Base-by-base conservation (phyloP, 768 basidiomycete genomes). In the Leccinum uliginosum region DNA sequence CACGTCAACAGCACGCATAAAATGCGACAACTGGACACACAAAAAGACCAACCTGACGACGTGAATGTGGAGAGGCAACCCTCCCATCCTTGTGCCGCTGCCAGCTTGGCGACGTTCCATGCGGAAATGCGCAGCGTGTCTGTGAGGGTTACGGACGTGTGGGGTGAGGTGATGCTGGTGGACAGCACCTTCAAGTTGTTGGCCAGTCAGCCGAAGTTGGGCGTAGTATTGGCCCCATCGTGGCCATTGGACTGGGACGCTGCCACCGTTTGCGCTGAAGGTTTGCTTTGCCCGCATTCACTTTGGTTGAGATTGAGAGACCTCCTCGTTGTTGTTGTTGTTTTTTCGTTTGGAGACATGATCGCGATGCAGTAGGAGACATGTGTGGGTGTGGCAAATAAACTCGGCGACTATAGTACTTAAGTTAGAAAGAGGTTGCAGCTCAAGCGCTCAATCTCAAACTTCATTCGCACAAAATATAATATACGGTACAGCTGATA, bases 61-160 rank as follows among this genome's bases (percentile, higher is more conserved):
- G 27, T 27, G 27, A 27, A 27, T 27, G 8, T 27, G 27, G 27
- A 27, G 27, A 27, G 27, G 27, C 27, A 27, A 27, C 27, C 27
- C 56, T 86, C 91, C 81, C 93, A 93, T 73, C 87, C 92, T 62
- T 84, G 80, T 55, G 85, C 82, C 1, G 89, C 81, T 34, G 84
- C 83, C 51, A 90, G 73, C 4, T 92, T 86, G 59, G 86, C 89
- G 6, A 94, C 81, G 67, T 93, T 93, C 90, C 90, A 93, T 6
- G 86, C 71, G 15, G 81, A 80, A 26, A 94, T 73, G 17, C 85
- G 77, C 34, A 83, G 58, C 6, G 82, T 77, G 8, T 79, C 79
- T n/a, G 72, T 9, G 26, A 26, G 26, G 5, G 26, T 26, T 7
- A 26, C 26, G 65, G 29, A 54, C 63, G 50, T 80, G 80, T 6